These are phyloP conservation scores for Ramaria rubella DNA, from an alignment of 768 basidiomycete genomes.

Conservation along the genomic window DNA sequence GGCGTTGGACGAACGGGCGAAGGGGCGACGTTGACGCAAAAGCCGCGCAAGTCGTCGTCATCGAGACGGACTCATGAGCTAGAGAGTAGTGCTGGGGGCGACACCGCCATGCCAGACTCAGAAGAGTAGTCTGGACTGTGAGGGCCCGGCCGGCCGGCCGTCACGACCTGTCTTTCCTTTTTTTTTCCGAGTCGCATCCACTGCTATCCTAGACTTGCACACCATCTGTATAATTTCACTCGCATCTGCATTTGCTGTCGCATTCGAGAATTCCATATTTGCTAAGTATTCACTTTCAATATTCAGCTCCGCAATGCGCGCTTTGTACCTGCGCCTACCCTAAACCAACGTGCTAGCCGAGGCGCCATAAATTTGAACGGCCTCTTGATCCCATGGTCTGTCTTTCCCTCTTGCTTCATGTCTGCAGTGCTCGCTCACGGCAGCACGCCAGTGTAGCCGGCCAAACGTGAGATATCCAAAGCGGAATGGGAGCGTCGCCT, in stretches of 20 bases:
- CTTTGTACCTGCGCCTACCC: not conserved
- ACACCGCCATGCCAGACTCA: not conserved
- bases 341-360: not conserved
- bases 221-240: not conserved
- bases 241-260: slow-evolving; percentile 1
- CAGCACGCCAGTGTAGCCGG: slow-evolving; percentile 24
- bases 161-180: not conserved
- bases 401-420: not conserved
- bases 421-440: not conserved
- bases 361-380: not conserved
- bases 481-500: slow-evolving; percentile 85
- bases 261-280: too few species aligned
- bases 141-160: too few species aligned
- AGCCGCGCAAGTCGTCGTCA: not conserved
- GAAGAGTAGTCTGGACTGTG: too few species aligned
- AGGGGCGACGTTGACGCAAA: not conserved
- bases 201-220: not conserved
- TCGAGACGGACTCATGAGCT: not conserved
- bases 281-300: too few species aligned
- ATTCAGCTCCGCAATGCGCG: not conserved
- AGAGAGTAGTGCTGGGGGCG: not conserved
- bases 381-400: slow-evolving; percentile 7
- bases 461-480: slow-evolving; percentile 56
- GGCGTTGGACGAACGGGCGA: not conserved
- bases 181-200: not conserved